Conservation (phyloP, 1,284 basidiomycete genomes). For the Fomitopsis pinicola region DNA sequence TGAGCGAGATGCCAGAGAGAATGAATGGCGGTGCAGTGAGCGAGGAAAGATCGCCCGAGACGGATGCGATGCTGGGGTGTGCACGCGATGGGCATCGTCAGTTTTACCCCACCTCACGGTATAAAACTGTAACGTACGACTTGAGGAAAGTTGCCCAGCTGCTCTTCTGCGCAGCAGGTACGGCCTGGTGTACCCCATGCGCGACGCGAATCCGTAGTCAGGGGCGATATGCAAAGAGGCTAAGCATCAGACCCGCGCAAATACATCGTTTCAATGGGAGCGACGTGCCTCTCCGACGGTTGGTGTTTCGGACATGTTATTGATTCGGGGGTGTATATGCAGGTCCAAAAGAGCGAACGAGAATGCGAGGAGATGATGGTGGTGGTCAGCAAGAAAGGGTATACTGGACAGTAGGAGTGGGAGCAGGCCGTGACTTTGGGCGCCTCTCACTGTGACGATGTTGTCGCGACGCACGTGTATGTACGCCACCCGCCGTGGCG, state of each 20-base stretch:
- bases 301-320: constrained; percentile 12
- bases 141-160: constrained; percentile 82
- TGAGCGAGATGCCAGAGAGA: constrained; percentile 79
- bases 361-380: neutral
- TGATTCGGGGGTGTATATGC: neutral
- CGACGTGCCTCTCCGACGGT: constrained; percentile 11
- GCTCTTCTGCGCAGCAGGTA: constrained; percentile 67
- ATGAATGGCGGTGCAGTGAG: constrained; percentile 96
- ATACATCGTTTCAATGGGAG: constrained; percentile 1
- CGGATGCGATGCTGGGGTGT: constrained; percentile 63
- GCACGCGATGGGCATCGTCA: neutral
- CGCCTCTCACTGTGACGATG: neutral
- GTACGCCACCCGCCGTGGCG: neutral
- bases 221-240: neutral
- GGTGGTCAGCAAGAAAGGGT: neutral
- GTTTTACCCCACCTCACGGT: neutral
- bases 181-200: constrained; percentile 44
- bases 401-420: neutral
- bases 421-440: neutral
- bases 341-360: neutral
- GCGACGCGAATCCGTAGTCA: neutral
- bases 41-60: constrained; percentile 90
- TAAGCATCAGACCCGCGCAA: neutral
- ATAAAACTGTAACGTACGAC: constrained; percentile 47
- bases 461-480: neutral